Base-by-base conservation (phyloP, 768 basidiomycete genomes). In the Leccinum fibrillosum region DNA sequence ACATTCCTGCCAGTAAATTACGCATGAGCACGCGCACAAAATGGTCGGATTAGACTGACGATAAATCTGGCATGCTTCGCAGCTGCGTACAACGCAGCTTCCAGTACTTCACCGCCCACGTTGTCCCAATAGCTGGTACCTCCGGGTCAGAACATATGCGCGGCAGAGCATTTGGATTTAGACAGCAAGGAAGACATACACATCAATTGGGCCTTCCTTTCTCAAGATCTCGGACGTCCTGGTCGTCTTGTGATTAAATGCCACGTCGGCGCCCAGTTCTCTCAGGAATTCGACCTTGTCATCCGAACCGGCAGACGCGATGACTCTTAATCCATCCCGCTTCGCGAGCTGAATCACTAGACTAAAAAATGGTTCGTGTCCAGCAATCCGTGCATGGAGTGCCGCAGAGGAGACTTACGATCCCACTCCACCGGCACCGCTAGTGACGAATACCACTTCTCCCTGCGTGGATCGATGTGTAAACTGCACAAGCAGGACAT, bases 171-270 rank as follows among this genome's bases (percentile, higher is more conserved):
- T 35, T 50, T 12, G 7, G 1, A 19, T 19, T 19, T 44, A 19
- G 5, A 19, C 19, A 44, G 2, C 12, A 9, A 5, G 35, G 12
- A 34, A 64, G 48, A 64, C 62, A 57, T 70, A 83, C 74, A 85
- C 70, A 63, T 86, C 75, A 48, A 87, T 77, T 0, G 80, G 82
- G 2, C 86, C 86, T 62, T 89, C 78, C 57, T 77, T 77, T 59
- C 67, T 66, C 39, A 92, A 72, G 3, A 86, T 74, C 11, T 85
- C 81, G 1, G 64, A 64, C 0, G 81, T 83, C 49, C 75, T 73
- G 1, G 75, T 75, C 0, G 79, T 88, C 77, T 91, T 88, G 73
- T 88, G 90, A 69, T 90, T 89, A 75, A 89, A 89, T 1, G 78
- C 83, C 6, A 86, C 79, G 62, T 91, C 88, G 0, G 83, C 82